Base-by-base conservation (phyloP, 305 asterid genomes). In the Vinca major region DNA sequence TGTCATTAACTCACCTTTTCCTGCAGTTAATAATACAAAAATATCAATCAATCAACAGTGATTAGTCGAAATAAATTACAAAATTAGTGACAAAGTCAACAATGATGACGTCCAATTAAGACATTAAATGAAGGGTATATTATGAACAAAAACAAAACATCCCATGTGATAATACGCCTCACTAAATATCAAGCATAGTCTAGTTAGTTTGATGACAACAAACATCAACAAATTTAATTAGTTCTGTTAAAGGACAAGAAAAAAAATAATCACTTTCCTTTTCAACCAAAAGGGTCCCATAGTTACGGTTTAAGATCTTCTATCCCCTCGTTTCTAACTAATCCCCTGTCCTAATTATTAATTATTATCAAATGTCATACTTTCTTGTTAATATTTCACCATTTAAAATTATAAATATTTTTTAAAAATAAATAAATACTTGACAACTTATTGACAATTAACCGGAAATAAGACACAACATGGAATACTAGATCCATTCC, bases 1-100 rank as follows among this genome's bases (percentile, higher is more conserved):
- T 63, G 85, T 86, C 58, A 80, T n/a, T 48, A 86, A 54, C 74
- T 88, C 96, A 16, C 96, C 96, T 66, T 88, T 89, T n/a, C 96
- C 96, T 89, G 86, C 77, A 37, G 8, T 41, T 4, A 41, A 41
- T 41, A 41, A 41, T 26, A 41, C n/a, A 49, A 44, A 33, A 53
- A 7, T 3, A 10, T 63, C 47, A 12, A 41, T 60, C 56, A 10
- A 39, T 63, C 26, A 55, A 37, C 51, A 54, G 45, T 45, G 19
- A 5, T 43, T 17, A 63, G 21, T 17, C 5, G 2, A 14, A 36
- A 26, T 17, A 13, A 37, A 12, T 26, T 26, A 14, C 19, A 47
- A 14, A 65, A 7, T n/a, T 7, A 56, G 40, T 33, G 40, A 16
- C 14, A 41, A 20, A 63, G 12, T 14, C 40, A 50, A 70, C 56